phyloP scores from a whole-genome alignment of 1,139 yeast species.

The Candida dubliniensis region DNA sequence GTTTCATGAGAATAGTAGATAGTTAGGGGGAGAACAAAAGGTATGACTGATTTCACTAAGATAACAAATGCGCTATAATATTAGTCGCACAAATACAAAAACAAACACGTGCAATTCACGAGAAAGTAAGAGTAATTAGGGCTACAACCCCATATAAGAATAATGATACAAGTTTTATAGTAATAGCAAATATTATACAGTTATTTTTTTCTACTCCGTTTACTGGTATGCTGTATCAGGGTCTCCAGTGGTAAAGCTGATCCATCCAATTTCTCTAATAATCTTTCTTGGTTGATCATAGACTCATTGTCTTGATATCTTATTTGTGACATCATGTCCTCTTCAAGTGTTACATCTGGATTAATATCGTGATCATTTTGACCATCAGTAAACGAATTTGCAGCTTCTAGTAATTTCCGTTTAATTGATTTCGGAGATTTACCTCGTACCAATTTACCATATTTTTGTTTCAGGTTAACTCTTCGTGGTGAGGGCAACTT shows the following conservation, averaged over 20 bases:
- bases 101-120: slow-evolving; percentile 5
- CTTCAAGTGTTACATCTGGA: slow-evolving; percentile 21
- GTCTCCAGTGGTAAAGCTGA: background rate
- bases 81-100: background rate
- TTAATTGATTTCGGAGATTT: slow-evolving; percentile 13
- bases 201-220: slow-evolving; percentile 6
- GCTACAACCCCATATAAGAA: slow-evolving; percentile 8
- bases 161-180: too few relatives aligned
- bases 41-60: background rate
- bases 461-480: slow-evolving; percentile 30
- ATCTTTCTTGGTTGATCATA: slow-evolving; percentile 24
- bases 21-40: slow-evolving; percentile 1
- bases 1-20: background rate
- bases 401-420: slow-evolving; percentile 8
- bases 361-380: slow-evolving; percentile 9
- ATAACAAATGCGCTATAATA: background rate
- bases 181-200: background rate
- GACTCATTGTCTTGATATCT: slow-evolving; percentile 34
- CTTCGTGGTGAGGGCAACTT: slow-evolving; percentile 45
- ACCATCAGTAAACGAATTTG: slow-evolving; percentile 1
- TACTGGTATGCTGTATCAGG: background rate
- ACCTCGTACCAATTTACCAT: slow-evolving; percentile 31
- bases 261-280: slow-evolving; percentile 25
- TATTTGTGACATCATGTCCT: slow-evolving; percentile 28
- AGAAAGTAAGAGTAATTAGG: slow-evolving; percentile 4